Evolutionary conservation across 2,329 filamentous ascomycete genomes (phyloP).

Genomic region (Neocatenulostroma microsporum): DNA sequence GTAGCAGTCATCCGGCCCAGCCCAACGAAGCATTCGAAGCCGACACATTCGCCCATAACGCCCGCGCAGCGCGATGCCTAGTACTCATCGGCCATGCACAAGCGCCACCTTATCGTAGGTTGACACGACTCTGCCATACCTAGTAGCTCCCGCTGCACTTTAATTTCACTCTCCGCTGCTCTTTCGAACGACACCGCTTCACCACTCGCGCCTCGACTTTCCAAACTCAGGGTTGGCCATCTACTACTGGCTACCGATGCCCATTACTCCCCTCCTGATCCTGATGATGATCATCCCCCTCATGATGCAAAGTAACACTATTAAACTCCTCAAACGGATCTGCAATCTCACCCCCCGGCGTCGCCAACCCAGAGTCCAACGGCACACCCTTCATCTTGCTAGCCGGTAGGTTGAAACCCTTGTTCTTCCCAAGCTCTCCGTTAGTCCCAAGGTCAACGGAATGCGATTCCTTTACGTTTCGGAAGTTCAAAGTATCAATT

Average conservation of each 20-base stretch:
- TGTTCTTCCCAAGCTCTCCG: slow-evolving; percentile 19
- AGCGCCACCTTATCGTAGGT: no score
- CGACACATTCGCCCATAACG: no score
- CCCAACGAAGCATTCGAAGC: no score
- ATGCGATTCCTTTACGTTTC: slow-evolving; percentile 94
- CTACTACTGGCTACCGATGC: slow-evolving; percentile 18
- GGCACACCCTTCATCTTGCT: slow-evolving; percentile 65
- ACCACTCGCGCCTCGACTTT: no score
- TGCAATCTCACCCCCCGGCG: slow-evolving; percentile 69
- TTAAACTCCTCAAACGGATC: slow-evolving; percentile 99
- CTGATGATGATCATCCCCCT: slow-evolving; percentile 58
- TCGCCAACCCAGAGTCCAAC: slow-evolving; percentile 75
- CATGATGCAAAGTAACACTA: slow-evolving; percentile 93
- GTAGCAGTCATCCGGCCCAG: no score
- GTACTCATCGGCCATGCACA: no score
- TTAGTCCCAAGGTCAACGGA: slow-evolving; percentile 75
- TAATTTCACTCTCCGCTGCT: no score
- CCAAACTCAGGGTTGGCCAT: no score
- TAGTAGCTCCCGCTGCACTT: no score
- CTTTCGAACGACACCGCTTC: no score
- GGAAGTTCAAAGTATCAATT: slow-evolving; percentile 92
- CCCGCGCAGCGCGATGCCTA: no score
- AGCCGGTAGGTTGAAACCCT: slow-evolving; percentile 28
- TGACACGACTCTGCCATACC: no score
- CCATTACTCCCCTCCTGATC: slow-evolving; percentile 13